Conservation (phyloP, 345 rosid genomes). For the Bruguiera sexangula region DNA sequence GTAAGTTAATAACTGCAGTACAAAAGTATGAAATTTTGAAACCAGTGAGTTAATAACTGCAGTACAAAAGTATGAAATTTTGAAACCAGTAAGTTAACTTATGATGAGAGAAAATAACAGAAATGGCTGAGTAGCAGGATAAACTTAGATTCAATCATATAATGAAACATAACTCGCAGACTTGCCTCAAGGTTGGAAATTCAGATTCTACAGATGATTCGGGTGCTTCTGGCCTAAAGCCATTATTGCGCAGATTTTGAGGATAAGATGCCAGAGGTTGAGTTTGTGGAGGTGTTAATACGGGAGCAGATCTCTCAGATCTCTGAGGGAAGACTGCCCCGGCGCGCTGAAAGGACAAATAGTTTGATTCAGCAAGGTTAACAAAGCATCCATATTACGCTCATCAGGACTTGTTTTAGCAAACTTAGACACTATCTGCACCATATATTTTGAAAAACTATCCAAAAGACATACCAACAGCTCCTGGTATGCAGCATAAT, state of each 20-base stretch:
- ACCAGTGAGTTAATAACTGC: background rate
- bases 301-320: constrained; percentile 84
- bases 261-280: constrained; percentile 84
- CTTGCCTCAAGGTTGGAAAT: constrained; percentile 81
- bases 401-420: constrained; percentile 4
- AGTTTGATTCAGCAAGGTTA: constrained; percentile 10
- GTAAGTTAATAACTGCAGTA: background rate
- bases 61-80: background rate
- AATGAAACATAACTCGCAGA: background rate
- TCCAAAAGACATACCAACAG: constrained; percentile 64
- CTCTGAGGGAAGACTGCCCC: constrained; percentile 99
- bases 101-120: background rate
- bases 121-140: background rate
- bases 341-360: constrained; percentile 66
- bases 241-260: constrained; percentile 65
- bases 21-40: background rate
- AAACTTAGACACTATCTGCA: too few relatives aligned
- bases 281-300: constrained; percentile 92
- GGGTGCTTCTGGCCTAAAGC: constrained; percentile 46
- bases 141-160: too few relatives aligned
- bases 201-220: constrained; percentile 88
- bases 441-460: background rate
- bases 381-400: background rate
- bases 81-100: background rate
- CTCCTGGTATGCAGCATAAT: constrained; percentile 95